phyloP scores from a whole-genome alignment of 257 asterid genomes.

The Penstemon eatonii region DNA sequence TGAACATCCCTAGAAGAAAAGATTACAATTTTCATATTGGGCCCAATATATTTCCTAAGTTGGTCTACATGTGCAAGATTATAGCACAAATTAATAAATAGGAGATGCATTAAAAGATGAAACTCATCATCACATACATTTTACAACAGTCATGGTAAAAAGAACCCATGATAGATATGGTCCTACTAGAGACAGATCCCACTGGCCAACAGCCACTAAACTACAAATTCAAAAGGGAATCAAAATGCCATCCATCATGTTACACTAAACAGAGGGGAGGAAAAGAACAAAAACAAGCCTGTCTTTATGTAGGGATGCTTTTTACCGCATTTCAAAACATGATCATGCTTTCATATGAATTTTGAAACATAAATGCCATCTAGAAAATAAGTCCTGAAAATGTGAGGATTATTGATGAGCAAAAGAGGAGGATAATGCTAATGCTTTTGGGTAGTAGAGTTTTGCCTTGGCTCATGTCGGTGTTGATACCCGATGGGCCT shows the following conservation, averaged over 20 bases:
- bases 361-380: constrained; percentile 25
- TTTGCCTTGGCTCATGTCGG: constrained; percentile 33
- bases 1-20: too few species aligned
- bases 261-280: background rate
- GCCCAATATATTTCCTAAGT: too few species aligned
- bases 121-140: too few species aligned
- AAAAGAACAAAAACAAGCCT: too few species aligned
- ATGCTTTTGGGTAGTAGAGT: constrained; percentile 8
- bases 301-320: background rate
- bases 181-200: constrained; percentile 1
- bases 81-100: too few species aligned
- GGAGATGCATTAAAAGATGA: too few species aligned
- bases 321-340: background rate
- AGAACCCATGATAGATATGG: background rate
- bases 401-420: constrained; percentile 13
- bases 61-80: too few species aligned
- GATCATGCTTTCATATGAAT: background rate
- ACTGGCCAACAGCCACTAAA: background rate
- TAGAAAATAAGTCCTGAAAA: constrained; percentile 9
- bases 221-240: constrained; percentile 1
- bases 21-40: too few species aligned
- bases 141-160: too few species aligned
- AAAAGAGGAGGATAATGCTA: background rate
- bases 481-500: constrained; percentile 46
- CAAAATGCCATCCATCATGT: background rate